Evolutionary conservation across 2,329 filamentous ascomycete species (phyloP).

Genomic region (Cylindrodendrum hubeiense): DNA sequence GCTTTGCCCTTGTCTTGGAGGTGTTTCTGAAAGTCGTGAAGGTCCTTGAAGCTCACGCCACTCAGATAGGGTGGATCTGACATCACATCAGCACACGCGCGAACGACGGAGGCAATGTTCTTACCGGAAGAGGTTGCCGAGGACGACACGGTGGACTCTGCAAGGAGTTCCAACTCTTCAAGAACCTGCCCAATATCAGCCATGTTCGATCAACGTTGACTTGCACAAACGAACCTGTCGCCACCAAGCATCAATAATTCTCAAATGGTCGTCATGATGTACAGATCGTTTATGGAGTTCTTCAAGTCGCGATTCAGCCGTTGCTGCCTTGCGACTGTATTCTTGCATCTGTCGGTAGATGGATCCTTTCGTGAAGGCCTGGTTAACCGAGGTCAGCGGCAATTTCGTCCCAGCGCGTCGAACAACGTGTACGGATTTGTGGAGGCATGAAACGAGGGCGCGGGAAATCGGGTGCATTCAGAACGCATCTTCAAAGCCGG

Average conservation of each 20-base stretch:
- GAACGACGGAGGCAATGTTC: slow-evolving; percentile 1
- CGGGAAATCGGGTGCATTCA: slow-evolving; percentile 35
- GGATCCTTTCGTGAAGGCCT: slow-evolving; percentile 80
- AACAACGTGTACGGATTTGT: slow-evolving; percentile 36
- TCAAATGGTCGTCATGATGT: slow-evolving; percentile 93
- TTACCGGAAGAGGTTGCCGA: slow-evolving; percentile 43
- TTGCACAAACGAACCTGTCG: slow-evolving; percentile 75
- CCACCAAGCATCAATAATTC: slow-evolving; percentile 93
- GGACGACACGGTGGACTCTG: slow-evolving; percentile 58
- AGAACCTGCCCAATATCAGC: slow-evolving; percentile 61
- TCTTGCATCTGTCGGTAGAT: slow-evolving; percentile 98
- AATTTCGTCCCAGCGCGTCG: slow-evolving; percentile 33
- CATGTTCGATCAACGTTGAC: background rate
- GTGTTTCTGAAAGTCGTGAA: slow-evolving; percentile 83
- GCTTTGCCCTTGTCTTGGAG: slow-evolving; percentile 80
- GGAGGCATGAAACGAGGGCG: slow-evolving; percentile 34
- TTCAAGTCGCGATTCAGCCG: slow-evolving; percentile 83
- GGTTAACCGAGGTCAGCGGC: slow-evolving; percentile 43
- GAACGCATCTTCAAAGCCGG: slow-evolving; percentile 43
- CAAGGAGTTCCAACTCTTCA: slow-evolving; percentile 73
- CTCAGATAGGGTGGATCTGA: slow-evolving; percentile 69
- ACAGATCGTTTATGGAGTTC: slow-evolving; percentile 82
- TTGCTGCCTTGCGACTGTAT: slow-evolving; percentile 90
- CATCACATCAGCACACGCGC: slow-evolving; percentile 42
- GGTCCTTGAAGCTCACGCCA: slow-evolving; percentile 71